These are phyloP conservation scores for Andrographis paniculata DNA, from an alignment of 305 asterid genomes.

Conservation along the genomic window DNA sequence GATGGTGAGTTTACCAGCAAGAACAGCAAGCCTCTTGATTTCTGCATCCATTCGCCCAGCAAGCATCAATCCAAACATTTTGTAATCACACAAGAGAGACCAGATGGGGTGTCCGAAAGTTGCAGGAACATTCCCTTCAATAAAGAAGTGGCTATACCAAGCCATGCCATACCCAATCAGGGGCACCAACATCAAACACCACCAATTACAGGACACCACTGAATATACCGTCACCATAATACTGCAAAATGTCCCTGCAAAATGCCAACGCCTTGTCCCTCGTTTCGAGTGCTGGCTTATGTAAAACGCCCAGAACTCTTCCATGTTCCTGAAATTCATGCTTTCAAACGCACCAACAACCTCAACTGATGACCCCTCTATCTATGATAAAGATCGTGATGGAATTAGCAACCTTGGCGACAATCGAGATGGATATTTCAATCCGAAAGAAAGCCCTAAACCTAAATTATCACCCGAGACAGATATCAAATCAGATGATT, in stretches of 20 bases:
- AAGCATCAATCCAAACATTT: conserved; percentile 94
- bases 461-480: no score
- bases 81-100: conserved; percentile 86
- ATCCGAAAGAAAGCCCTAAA: no score
- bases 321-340: conserved; percentile 89
- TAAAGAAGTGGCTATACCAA: conserved; percentile 95
- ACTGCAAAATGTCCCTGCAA: conserved; percentile 74
- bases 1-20: no score
- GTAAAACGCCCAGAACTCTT: conserved; percentile 87
- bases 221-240: conserved; percentile 57
- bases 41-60: conserved; percentile 89
- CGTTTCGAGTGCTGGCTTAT: conserved; percentile 78
- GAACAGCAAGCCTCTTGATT: conserved; percentile 99
- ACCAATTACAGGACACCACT: conserved; percentile 57
- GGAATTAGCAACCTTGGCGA: no score
- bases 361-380: no score
- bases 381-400: no score
- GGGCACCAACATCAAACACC: conserved; percentile 61
- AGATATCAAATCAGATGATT: no score
- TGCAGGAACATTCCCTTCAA: conserved; percentile 84
- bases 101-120: conserved; percentile 92
- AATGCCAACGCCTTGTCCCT: conserved; percentile 93
- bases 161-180: conserved; percentile 75
- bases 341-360: no score
- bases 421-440: no score